Conservation (phyloP, 2,329 filamentous ascomycete species). For the Apiospora malaysiana region DNA sequence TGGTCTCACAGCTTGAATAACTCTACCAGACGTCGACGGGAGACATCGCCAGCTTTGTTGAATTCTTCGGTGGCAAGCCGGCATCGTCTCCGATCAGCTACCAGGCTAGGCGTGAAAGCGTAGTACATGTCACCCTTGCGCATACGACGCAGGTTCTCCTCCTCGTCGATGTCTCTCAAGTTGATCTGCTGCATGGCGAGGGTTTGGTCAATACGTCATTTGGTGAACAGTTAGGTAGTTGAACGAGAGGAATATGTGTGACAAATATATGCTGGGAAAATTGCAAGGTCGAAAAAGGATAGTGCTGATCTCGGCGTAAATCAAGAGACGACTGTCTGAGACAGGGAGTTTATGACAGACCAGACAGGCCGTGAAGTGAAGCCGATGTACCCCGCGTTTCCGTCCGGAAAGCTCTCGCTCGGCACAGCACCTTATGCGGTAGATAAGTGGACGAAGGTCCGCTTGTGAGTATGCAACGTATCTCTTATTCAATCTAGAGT, state of each 20-base stretch:
- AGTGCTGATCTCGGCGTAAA: no score
- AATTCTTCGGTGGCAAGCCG: constrained; percentile 65
- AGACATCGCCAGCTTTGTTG: constrained; percentile 65
- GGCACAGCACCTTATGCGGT: no score
- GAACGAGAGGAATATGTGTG: background rate
- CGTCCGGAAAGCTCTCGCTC: background rate
- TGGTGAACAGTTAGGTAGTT: background rate
- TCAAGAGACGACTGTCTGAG: no score
- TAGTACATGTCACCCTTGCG: constrained; percentile 73
- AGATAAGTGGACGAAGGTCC: no score
- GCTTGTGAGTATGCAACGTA: no score
- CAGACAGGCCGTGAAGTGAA: no score
- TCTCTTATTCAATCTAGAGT: no score
- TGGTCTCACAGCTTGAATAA: constrained; percentile 72
- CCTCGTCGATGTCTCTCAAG: constrained; percentile 43
- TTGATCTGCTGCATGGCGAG: constrained; percentile 26
- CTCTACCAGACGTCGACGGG: constrained; percentile 67
- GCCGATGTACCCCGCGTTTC: background rate
- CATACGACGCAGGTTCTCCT: constrained; percentile 63
- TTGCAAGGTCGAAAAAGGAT: no score
- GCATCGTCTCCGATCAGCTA: constrained; percentile 68
- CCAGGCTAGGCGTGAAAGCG: constrained; percentile 72
- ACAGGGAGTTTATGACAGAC: no score
- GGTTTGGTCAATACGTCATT: background rate
- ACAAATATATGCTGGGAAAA: background rate